These are phyloP conservation scores for Pythium biforme DNA, from an alignment of 352 stramenopile species.

Conservation along the genomic window DNA sequence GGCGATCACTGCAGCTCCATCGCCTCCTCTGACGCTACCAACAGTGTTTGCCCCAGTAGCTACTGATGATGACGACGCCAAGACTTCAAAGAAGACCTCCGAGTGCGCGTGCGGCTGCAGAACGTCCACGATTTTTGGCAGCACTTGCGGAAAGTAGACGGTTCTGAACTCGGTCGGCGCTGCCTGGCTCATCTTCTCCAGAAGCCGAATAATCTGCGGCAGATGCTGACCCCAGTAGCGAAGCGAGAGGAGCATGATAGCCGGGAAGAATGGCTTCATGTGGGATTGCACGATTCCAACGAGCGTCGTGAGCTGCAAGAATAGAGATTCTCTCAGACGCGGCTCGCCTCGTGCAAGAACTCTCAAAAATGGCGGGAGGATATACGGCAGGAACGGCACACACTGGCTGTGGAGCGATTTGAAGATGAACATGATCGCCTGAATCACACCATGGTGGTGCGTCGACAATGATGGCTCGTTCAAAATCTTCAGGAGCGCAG, in stretches of 20 bases:
- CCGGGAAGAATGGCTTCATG: slow-evolving; percentile 95
- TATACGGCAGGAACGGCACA: slow-evolving; percentile 96
- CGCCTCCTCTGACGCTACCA: not conserved
- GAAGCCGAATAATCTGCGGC: slow-evolving; percentile 93
- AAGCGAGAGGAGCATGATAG: slow-evolving; percentile 95
- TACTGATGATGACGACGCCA: slow-evolving; percentile 18
- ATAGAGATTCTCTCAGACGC: slow-evolving; percentile 93
- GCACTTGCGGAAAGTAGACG: slow-evolving; percentile 84
- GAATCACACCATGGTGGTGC: slow-evolving; percentile 96
- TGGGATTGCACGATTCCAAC: slow-evolving; percentile 95
- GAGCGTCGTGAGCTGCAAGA: slow-evolving; percentile 95
- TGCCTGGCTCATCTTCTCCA: slow-evolving; percentile 89
- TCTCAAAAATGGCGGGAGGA: slow-evolving; percentile 96
- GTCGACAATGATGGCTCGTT: slow-evolving; percentile 93
- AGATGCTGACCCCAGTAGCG: slow-evolving; percentile 97
- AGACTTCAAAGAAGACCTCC: slow-evolving; percentile 45
- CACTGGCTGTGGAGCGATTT: slow-evolving; percentile 94
- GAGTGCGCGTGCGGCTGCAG: slow-evolving; percentile 67
- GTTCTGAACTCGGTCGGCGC: slow-evolving; percentile 75
- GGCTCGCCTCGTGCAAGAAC: slow-evolving; percentile 91
- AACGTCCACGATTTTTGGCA: slow-evolving; percentile 88
- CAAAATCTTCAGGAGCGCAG: slow-evolving; percentile 96
- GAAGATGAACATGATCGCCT: slow-evolving; percentile 99
- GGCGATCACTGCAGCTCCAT: slow-evolving; percentile 5
- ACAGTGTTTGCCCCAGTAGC: not conserved